Base-by-base conservation (phyloP, 306 rosid species). In the Psophocarpus tetragonolobus region DNA sequence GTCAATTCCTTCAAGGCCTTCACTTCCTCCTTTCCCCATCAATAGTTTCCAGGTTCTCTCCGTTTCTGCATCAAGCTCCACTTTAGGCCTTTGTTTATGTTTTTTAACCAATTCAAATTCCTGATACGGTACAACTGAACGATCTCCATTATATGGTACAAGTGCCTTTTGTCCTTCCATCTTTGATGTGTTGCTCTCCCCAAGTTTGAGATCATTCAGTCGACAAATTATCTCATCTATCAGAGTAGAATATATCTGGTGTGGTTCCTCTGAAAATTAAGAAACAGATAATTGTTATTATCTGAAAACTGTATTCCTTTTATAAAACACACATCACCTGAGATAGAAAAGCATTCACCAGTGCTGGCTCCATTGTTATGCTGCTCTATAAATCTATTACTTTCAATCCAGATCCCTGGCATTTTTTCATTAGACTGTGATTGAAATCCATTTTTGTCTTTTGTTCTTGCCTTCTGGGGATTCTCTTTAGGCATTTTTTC, bases 1-100 rank as follows among this genome's bases (percentile, higher is more conserved):
- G 74, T 89, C 84, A 23, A 78, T 86, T 82, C 70, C 89, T 67
- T 87, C 91, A 78, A 47, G 73, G 86, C 78, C 85, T 80, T 85
- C 83, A 8, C 79, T 88, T 80, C 76, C 93, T 86, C 82, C 93
- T 68, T 81, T 90, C 32, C 97, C 91, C 99, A 92, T 95, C 84
- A 95, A 87, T 74, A 91, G 87, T 64, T 91, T 95, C 99, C 97
- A 95, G 73, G 88, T 71, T 87, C 90, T 92, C 82, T 95, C 86
- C 81, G 99, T 86, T 84, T 95, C 97, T 10, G 88, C 85, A 76
- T 95, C 97, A 38, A 95, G 92, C 84, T 89, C 97, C 77, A 95
- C 99, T 87, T 81, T 95, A 14, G 97, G 92, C 23, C 91, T 84
- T 36, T 88, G 84, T 76, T 88, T 95, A 12, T 80, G 89, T 76